Evolutionary conservation across 2,329 filamentous ascomycete genomes (phyloP).

Genomic region (Xylariaceae sp.): DNA sequence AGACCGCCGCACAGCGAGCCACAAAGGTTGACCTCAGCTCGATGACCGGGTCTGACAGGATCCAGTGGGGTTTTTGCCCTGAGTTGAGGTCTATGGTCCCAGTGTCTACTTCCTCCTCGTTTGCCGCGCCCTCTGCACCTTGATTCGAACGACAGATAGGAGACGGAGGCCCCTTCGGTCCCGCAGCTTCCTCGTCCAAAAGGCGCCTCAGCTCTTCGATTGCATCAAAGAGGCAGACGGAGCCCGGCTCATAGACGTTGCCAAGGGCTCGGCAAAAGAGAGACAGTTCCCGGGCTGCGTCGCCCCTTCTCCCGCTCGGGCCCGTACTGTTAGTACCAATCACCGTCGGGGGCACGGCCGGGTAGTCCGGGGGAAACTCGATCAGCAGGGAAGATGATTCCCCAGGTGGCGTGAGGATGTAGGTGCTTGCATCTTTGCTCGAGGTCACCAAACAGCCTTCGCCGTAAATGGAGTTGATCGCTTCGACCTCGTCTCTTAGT

Average conservation of each 20-base stretch:
- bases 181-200: slow-evolving; percentile 28
- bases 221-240: slow-evolving; percentile 87
- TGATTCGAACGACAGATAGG: slow-evolving; percentile 18
- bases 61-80: slow-evolving; percentile 55
- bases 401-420: slow-evolving; percentile 63
- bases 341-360: slow-evolving; percentile 65
- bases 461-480: slow-evolving; percentile 80
- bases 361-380: slow-evolving; percentile 69
- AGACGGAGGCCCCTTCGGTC: slow-evolving; percentile 22
- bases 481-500: slow-evolving; percentile 69
- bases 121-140: slow-evolving; percentile 6
- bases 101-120: slow-evolving; percentile 3
- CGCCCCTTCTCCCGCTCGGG: slow-evolving; percentile 59
- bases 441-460: slow-evolving; percentile 52
- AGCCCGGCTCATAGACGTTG: slow-evolving; percentile 64
- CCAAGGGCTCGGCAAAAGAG: slow-evolving; percentile 62
- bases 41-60: slow-evolving; percentile 63
- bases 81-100: slow-evolving; percentile 3
- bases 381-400: slow-evolving; percentile 53
- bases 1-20: slow-evolving; percentile 66
- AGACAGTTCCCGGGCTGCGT: slow-evolving; percentile 65
- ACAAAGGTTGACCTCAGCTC: slow-evolving; percentile 88
- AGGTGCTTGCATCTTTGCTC: slow-evolving; percentile 37
- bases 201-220: slow-evolving; percentile 63
- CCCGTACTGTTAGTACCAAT: slow-evolving; percentile 76